These are phyloP conservation scores for Parachlorella kessleri DNA, from an alignment of 139 green algal genomes.

Conservation along the genomic window DNA sequence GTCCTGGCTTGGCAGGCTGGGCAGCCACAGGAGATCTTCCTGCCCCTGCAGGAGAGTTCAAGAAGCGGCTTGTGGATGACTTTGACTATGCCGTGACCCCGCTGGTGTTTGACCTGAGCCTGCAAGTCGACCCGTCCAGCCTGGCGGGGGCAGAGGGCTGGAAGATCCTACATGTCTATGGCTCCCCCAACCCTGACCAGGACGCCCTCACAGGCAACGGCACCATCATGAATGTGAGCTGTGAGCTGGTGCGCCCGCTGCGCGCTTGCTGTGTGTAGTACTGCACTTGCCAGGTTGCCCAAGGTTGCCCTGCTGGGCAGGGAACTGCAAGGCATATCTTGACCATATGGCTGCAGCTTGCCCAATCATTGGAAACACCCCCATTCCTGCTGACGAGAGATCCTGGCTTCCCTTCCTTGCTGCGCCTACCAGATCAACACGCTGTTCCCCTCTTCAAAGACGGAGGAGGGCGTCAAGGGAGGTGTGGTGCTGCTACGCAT, in stretches of 20 bases:
- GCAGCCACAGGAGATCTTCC: too few relatives aligned
- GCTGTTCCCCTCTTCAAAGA: constrained; percentile 42
- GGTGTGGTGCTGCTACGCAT: constrained; percentile 41
- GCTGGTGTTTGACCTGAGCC: constrained; percentile 39
- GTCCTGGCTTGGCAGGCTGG: too few relatives aligned
- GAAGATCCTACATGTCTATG: constrained; percentile 30
- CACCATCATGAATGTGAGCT: constrained; percentile 9
- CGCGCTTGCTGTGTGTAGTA: too few relatives aligned
- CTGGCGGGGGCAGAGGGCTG: constrained; percentile 1
- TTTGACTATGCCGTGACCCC: constrained; percentile 41
- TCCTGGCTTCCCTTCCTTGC: too few relatives aligned
- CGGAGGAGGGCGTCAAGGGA: constrained; percentile 42
- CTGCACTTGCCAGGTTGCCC: too few relatives aligned
- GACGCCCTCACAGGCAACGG: constrained; percentile 11
- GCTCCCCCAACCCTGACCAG: constrained; percentile 23
- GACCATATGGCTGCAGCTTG: too few relatives aligned
- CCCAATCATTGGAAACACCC: too few relatives aligned
- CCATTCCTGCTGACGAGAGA: too few relatives aligned
- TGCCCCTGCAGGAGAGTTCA: constrained; percentile 26
- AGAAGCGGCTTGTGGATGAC: constrained; percentile 18
- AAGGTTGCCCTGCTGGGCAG: neutral
- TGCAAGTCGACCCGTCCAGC: constrained; percentile 8
- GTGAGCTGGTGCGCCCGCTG: neutral
- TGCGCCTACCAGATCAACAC: neutral
- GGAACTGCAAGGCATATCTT: too few relatives aligned